Base-by-base conservation (phyloP, 2,329 filamentous ascomycete species). In the Ceratocystis variospora region DNA sequence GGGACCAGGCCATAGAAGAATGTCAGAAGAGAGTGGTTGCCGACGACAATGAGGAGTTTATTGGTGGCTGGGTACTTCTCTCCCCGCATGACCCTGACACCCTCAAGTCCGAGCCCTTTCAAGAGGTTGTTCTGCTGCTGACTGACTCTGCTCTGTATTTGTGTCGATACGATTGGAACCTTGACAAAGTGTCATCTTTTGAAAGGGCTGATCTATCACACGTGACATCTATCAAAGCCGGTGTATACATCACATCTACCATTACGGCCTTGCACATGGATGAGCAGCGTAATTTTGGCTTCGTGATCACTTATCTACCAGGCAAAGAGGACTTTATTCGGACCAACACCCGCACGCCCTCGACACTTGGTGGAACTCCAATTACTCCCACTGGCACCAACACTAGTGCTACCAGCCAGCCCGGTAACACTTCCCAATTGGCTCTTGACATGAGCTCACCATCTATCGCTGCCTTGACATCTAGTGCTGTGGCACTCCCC, bases 141-240 rank as follows among this genome's bases (percentile, higher is more conserved):
- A 97, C 94, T 0, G 87, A 96, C 70, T 80, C 81, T 0, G 93
- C 91, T 0, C 74, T 97, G 2, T 97, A 97, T 73, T 85, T 90
- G 68, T 96, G 92, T 74, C 85, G 89, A 15, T 92, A 97, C 71
- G 91, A 97, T 75, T 97, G 93, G 91, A 88, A 89, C 69, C 87
- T 91, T 6, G 94, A 97, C 76, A 97, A 97, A 73, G 89, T 99
- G 1, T 87, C 88, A 12, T 91, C 88, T 0, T 97, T 96, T 74
- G 92, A 97, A 76, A 82, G 92, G 6, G 85, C 96, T 15, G 86
- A 88, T 67, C 80, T 97, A 6, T 80, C 83, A 22, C 88, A 90
- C 67, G 79, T 99, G 45, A 81, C 82, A 1, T 80, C 81, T 28
- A 84, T 99, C 71, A 86, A 86, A 72, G 83, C 87, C 68, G 94